phyloP scores from a whole-genome alignment of 1,284 basidiomycete species.

The Ustilago hordei region DNA sequence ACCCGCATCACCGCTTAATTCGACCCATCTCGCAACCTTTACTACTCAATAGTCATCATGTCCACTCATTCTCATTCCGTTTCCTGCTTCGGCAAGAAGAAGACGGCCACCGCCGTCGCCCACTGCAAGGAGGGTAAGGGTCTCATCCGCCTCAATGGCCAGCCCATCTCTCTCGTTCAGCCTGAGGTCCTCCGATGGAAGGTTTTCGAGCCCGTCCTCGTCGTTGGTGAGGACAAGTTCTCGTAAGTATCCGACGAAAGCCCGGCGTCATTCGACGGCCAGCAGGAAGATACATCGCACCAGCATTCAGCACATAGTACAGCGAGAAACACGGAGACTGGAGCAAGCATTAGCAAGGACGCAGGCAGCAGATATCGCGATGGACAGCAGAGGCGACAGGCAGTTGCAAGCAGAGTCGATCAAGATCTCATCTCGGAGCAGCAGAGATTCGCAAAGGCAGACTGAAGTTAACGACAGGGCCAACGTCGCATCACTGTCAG shows the following conservation, averaged over 20 bases:
- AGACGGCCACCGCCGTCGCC: slow-evolving; percentile 69
- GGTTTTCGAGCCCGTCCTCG: slow-evolving; percentile 82
- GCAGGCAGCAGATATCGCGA: background rate
- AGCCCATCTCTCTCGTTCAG: slow-evolving; percentile 92
- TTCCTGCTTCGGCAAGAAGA: slow-evolving; percentile 71
- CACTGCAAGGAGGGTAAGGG: slow-evolving; percentile 85
- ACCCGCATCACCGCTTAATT: background rate
- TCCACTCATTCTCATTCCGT: slow-evolving; percentile 68
- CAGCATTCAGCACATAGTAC: slow-evolving; percentile 1
- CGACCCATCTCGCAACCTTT: background rate
- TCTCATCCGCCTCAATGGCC: slow-evolving; percentile 95
- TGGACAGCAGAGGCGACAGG: background rate
- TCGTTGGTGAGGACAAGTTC: slow-evolving; percentile 69
- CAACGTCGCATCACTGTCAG: no score
- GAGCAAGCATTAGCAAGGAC: background rate
- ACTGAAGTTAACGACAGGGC: no score
- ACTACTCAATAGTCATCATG: slow-evolving; percentile 48
- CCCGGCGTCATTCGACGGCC: background rate
- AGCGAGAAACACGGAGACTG: background rate
- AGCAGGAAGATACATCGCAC: slow-evolving; percentile 4
- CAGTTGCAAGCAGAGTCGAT: no score
- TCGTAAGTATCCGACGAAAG: slow-evolving; percentile 57
- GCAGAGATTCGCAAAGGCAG: no score
- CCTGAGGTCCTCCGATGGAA: slow-evolving; percentile 93
- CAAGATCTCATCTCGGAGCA: no score